phyloP scores from a whole-genome alignment of 2,329 filamentous ascomycete species.

The Xylariales sp. region DNA sequence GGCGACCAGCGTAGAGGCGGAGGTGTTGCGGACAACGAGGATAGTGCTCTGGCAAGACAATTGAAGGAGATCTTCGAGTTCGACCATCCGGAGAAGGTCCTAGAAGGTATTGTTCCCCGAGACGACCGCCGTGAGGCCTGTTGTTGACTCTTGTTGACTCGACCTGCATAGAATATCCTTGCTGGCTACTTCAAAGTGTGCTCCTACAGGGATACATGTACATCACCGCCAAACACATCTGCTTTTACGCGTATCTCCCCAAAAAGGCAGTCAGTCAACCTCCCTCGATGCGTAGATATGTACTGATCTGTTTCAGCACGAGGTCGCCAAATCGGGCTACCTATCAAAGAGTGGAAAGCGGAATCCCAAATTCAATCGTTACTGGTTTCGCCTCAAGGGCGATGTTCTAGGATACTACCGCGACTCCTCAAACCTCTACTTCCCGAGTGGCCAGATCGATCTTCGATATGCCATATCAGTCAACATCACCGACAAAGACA shows the following conservation, averaged over 20 bases:
- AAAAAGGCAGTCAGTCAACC: constrained; percentile 68
- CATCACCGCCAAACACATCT: constrained; percentile 87
- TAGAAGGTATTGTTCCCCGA: constrained; percentile 52
- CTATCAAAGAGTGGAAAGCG: constrained; percentile 83
- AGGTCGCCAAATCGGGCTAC: constrained; percentile 80
- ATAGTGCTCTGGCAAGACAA: constrained; percentile 61
- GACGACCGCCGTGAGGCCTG: no score
- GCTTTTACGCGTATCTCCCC: constrained; percentile 95
- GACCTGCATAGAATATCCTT: constrained; percentile 74
- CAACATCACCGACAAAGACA: constrained; percentile 70
- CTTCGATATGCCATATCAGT: constrained; percentile 87
- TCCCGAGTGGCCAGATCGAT: constrained; percentile 87
- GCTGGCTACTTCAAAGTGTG: constrained; percentile 88
- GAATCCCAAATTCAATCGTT: constrained; percentile 81
- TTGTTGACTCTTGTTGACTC: no score
- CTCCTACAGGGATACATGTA: constrained; percentile 94
- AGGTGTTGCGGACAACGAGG: constrained; percentile 32
- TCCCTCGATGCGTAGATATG: not conserved
- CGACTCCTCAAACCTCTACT: constrained; percentile 81
- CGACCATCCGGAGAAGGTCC: constrained; percentile 74
- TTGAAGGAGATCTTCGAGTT: constrained; percentile 85
- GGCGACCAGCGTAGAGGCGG: constrained; percentile 31
- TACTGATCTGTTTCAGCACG: constrained; percentile 44
- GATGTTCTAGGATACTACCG: constrained; percentile 89
- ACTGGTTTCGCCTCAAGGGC: constrained; percentile 90